Percentiles rank a stretch among this genome's conserved stretches.
Evolutionary conservation across 1,139 yeast species (phyloP).

Genomic region (Yamadazyma friedrichii): DNA sequence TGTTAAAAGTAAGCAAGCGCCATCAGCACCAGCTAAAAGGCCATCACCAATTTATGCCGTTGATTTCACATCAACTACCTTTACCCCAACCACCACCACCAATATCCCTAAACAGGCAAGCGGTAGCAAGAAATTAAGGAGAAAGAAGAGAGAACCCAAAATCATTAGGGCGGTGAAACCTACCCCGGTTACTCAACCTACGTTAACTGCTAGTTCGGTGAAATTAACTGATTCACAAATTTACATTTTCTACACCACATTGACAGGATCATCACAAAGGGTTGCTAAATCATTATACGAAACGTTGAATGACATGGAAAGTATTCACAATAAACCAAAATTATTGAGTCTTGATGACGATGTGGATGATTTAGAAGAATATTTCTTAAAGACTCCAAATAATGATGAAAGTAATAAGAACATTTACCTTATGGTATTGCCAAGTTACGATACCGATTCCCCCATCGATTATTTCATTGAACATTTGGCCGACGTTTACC

Average conservation of each 20-base stretch:
- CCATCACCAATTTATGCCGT: constrained; percentile 41
- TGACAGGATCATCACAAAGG: constrained; percentile 79
- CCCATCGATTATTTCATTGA: constrained; percentile 88
- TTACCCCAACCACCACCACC: constrained; percentile 25
- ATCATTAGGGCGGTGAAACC: constrained; percentile 40
- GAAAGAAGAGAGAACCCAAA: constrained; percentile 30
- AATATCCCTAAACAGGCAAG: constrained; percentile 10
- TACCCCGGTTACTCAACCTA: constrained; percentile 18
- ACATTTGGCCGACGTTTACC: constrained; percentile 73
- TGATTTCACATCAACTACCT: constrained; percentile 42
- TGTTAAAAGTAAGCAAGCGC: too few relatives aligned
- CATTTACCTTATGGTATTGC: constrained; percentile 74
- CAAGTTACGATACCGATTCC: constrained; percentile 90
- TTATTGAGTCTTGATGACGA: constrained; percentile 75
- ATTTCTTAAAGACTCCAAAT: constrained; percentile 64
- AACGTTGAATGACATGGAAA: constrained; percentile 28
- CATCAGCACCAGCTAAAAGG: constrained; percentile 3
- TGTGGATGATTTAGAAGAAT: constrained; percentile 80
- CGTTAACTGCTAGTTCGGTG: constrained; percentile 30
- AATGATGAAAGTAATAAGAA: constrained; percentile 26
- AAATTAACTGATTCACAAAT: constrained; percentile 46
- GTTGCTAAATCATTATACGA: constrained; percentile 55
- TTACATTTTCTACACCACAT: constrained; percentile 74
- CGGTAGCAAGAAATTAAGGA: constrained; percentile 1
- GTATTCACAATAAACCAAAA: constrained; percentile 45